Evolutionary conservation across 2,329 filamentous ascomycete genomes (phyloP), one percentile per base, ranked within the genome.

Genomic region (Colletotrichum truncatum): DNA sequence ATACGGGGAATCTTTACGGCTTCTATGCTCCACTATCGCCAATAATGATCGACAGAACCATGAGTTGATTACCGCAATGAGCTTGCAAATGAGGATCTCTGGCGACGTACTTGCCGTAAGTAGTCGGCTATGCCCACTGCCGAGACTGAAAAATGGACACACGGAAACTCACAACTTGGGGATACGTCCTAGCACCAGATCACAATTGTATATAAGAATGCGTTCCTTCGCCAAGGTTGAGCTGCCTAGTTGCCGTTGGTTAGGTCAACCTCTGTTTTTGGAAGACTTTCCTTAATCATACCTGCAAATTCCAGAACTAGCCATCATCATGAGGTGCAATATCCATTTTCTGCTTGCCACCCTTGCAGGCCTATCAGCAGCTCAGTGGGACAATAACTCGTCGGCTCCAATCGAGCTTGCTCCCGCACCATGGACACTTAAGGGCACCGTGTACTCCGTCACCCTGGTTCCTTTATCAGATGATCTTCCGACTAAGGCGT

Each of bases 351-450:
- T 55, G 12, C 18, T 56, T 14, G 32, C 41, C 4, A 25, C 16
- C 10, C 26, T 55, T n/a, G 32, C 51, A 9, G 49, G 58, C 4
- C 38, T 55, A 18, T 36, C 39, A 5, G 12, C 25, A 3, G 61
- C 45, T 9, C 62, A 67, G 32, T 65, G 54, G 65, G 39, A 58
- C 16, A 67, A 66, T 56, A 51, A 62, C 34, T 67, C 62, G 6
- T 16, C 66, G 8, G 51, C 32, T 12, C 56, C 66, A 8, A 69
- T 69, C 23, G 34, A 59, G 11, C 53, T 18, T 4, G 67, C 48
- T 2, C 67, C 59, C 4, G 48, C 68, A 23, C 68, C 68, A 10
- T 70, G 68, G 68, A 69, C 58, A 6, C 60, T 70, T 9, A 69
- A 63, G 55, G 68, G 65, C 30, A 66, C 56, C 5, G 60, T 70